Evolutionary conservation across 306 rosid genomes (phyloP).

Genomic region (Trifolium dubium): DNA sequence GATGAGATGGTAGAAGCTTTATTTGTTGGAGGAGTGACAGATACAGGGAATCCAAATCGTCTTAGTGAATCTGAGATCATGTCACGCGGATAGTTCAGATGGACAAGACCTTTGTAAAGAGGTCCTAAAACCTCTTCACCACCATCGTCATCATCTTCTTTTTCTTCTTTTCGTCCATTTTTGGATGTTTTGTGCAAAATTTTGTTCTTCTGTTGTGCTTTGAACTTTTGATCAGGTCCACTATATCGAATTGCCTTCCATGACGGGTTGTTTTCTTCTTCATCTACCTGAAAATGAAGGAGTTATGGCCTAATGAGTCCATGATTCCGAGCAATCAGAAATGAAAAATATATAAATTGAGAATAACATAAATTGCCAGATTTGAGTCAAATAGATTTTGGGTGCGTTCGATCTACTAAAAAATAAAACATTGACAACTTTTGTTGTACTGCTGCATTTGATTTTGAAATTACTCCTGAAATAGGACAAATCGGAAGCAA

Average conservation of each 20-base stretch:
- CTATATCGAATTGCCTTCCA: conserved; percentile 80
- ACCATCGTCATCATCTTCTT: background rate
- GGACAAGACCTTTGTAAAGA: conserved; percentile 63
- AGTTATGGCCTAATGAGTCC: conserved; percentile 6
- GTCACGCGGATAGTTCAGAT: conserved; percentile 44
- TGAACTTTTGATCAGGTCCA: conserved; percentile 70
- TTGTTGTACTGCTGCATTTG: too few relatives aligned
- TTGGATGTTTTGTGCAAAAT: conserved; percentile 31
- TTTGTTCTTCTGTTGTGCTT: conserved; percentile 35
- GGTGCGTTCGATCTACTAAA: too few relatives aligned
- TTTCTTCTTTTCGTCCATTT: conserved; percentile 20
- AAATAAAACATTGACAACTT: too few relatives aligned
- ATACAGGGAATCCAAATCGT: conserved; percentile 52
- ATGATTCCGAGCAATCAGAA: background rate
- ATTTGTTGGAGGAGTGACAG: conserved; percentile 29
- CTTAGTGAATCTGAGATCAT: conserved; percentile 46
- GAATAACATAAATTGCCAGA: too few relatives aligned
- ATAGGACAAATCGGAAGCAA: too few relatives aligned
- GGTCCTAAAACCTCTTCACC: conserved; percentile 60
- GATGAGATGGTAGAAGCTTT: conserved; percentile 38
- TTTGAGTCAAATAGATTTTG: too few relatives aligned
- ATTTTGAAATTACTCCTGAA: too few relatives aligned
- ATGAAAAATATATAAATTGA: too few relatives aligned
- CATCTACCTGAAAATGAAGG: conserved; percentile 58
- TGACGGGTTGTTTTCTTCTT: conserved; percentile 56